A percentile compares a stretch with the other conserved stretches of the same genome.
These are phyloP conservation scores for Phaeotremella fagi DNA, from an alignment of 768 basidiomycete genomes.

Conservation along the genomic window DNA sequence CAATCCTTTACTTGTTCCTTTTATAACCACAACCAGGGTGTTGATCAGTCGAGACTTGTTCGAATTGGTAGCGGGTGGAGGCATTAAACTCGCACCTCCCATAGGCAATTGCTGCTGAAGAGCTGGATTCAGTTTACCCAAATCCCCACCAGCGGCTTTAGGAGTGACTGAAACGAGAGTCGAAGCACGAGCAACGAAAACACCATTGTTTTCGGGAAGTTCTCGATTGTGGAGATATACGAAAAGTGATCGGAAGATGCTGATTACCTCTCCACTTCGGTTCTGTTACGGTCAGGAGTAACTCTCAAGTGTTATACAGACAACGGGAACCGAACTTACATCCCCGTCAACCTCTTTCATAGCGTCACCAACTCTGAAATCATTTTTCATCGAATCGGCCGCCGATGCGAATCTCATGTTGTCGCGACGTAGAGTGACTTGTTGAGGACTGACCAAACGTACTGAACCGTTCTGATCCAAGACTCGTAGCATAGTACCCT, in stretches of 20 bases:
- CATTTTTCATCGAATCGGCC: conserved; percentile 80
- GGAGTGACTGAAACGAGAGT: conserved; percentile 79
- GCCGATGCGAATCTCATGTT: conserved; percentile 79
- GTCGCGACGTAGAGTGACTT: conserved; percentile 81
- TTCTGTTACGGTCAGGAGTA: conserved; percentile 53
- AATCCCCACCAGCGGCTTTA: conserved; percentile 67
- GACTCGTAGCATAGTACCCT: conserved; percentile 90
- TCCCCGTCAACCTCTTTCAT: conserved; percentile 89
- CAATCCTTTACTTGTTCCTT: conserved; percentile 86
- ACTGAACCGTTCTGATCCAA: conserved; percentile 90
- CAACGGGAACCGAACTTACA: conserved; percentile 52
- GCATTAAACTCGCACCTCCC: conserved; percentile 39
- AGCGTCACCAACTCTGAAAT: conserved; percentile 79
- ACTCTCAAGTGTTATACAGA: conserved; percentile 1
- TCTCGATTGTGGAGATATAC: conserved; percentile 94
- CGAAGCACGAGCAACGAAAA: conserved; percentile 85
- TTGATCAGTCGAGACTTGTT: conserved; percentile 66
- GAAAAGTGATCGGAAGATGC: conserved; percentile 88
- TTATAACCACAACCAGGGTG: conserved; percentile 67
- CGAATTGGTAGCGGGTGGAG: conserved; percentile 22
- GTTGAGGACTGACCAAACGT: conserved; percentile 83
- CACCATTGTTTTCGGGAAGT: conserved; percentile 80
- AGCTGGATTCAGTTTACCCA: conserved; percentile 88
- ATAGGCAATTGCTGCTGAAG: conserved; percentile 48
- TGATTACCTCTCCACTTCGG: conserved; percentile 83